phyloP scores from a whole-genome alignment of 164 flowering plant species.

The Annona cherimola region DNA sequence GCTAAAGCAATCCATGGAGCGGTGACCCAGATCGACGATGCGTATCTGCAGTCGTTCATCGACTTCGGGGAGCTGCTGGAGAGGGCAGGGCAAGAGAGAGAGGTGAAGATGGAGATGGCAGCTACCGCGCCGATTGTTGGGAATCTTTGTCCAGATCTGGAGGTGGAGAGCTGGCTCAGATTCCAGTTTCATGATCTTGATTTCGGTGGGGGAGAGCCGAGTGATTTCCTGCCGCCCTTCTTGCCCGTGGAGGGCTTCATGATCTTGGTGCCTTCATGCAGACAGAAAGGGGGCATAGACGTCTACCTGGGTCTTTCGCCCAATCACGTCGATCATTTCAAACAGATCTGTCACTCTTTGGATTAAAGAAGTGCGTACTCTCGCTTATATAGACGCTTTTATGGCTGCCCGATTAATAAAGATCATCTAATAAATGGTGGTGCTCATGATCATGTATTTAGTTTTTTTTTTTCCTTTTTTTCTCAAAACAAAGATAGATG shows the following conservation, averaged over 20 bases:
- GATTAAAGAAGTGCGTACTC: too few relatives aligned
- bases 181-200: constrained; percentile 13
- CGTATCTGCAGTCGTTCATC: constrained; percentile 18
- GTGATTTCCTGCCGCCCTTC: constrained; percentile 10
- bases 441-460: too few relatives aligned
- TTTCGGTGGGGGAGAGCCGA: constrained; percentile 18
- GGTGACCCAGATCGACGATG: constrained; percentile 5
- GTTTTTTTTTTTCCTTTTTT: too few relatives aligned
- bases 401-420: too few relatives aligned
- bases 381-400: too few relatives aligned
- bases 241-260: constrained; percentile 14
- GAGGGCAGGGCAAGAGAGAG: not conserved
- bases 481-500: too few relatives aligned
- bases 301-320: constrained; percentile 5
- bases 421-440: too few relatives aligned
- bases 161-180: constrained; percentile 19
- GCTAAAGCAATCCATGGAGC: constrained; percentile 14
- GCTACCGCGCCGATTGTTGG: not conserved
- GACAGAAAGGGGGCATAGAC: constrained; percentile 14
- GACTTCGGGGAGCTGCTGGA: constrained; percentile 12
- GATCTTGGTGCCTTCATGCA: constrained; percentile 11
- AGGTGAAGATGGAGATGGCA: too few relatives aligned
- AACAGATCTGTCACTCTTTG: constrained; percentile 3
- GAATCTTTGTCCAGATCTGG: constrained; percentile 7
- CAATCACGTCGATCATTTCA: constrained; percentile 5